These are phyloP conservation scores for thale cress (Arabidopsis thaliana) DNA, from an alignment of 345 rosid species.

Conservation along the genomic window DNA sequence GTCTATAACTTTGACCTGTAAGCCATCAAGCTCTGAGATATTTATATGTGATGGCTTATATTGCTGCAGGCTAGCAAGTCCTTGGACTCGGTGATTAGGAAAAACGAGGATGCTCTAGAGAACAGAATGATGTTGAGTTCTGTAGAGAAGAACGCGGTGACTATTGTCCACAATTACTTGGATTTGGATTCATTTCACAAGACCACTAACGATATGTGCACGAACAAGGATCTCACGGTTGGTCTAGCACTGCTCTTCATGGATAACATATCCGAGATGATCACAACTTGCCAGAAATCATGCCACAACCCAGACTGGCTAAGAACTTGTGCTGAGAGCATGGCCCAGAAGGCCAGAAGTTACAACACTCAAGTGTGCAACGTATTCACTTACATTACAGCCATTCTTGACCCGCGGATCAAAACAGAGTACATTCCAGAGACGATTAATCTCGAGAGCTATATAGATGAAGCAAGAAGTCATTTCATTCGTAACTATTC, in stretches of 20 bases:
- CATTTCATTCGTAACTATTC: conserved; percentile 78
- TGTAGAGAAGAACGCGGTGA: conserved; percentile 67
- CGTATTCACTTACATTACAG: conserved; percentile 82
- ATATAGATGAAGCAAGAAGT: conserved; percentile 83
- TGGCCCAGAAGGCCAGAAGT: conserved; percentile 80
- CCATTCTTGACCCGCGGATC: conserved; percentile 89
- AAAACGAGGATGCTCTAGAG: conserved; percentile 66
- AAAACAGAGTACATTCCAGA: conserved; percentile 89
- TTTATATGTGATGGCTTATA: conserved; percentile 10
- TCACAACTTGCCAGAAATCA: conserved; percentile 64
- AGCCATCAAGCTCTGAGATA: conserved; percentile 21
- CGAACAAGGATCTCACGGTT: conserved; percentile 70
- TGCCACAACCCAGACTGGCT: conserved; percentile 84
- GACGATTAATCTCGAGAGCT: conserved; percentile 65
- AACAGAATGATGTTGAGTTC: conserved; percentile 61
- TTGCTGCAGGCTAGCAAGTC: conserved; percentile 76
- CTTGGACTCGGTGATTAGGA: conserved; percentile 75
- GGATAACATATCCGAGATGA: conserved; percentile 94
- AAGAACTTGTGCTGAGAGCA: conserved; percentile 78
- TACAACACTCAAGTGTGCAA: conserved; percentile 78
- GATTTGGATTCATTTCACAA: conserved; percentile 93
- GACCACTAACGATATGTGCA: conserved; percentile 77
- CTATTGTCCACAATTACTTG: conserved; percentile 66
- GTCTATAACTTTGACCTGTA: conserved; percentile 19
- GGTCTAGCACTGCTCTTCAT: conserved; percentile 92